Evolutionary conservation across 768 basidiomycete genomes (phyloP), one percentile per base, ranked within the genome.

Genomic region (Boletus edulis): DNA sequence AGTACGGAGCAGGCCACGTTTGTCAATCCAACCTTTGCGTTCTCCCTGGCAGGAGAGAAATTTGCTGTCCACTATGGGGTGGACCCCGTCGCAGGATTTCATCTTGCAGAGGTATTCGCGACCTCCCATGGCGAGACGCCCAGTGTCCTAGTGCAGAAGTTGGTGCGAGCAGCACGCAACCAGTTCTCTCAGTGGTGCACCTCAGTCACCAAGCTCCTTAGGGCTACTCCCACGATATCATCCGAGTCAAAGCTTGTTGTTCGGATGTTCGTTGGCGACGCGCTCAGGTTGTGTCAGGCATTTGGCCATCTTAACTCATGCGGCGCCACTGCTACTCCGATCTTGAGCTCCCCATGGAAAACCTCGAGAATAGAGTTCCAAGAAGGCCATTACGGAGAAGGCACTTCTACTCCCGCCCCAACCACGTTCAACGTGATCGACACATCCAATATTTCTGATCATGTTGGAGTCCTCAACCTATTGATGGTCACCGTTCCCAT

Each of bases 341-440:
- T 71, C 29, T 27, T 32, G 45, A 47, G 22, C 34, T 61, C 61
- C 10, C 64, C 63, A 1, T 73, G 72, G 72, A 67, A 47, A 34
- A 39, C 37, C 4, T 53, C 63, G 10, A 60, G 38, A 11, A 66
- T 72, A 46, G 49, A 55, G 9, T 57, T 71, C 17, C 63, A 69
- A 1, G 57, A 54, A 18, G 45, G 20, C 2, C 55, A 62, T n/a
- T 71, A 72, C 35, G 57, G 58, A 17, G 20, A 52, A 40, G 42
- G 24, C 2, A 50, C 52, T 18, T n/a, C 47, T 15, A 41, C 49
- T 29, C 61, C 59, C 0, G 72, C 72, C 9, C 70, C 70, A 11
- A 61, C 62, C 9, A 52, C 27, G 15, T 73, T 71, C 52, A 65
- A 73, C 24, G 68, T 73, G 39, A 72, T 71, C 37, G 61, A 71